Conservation (phyloP, 768 basidiomycete species). For the Crepidotus variabilis region DNA sequence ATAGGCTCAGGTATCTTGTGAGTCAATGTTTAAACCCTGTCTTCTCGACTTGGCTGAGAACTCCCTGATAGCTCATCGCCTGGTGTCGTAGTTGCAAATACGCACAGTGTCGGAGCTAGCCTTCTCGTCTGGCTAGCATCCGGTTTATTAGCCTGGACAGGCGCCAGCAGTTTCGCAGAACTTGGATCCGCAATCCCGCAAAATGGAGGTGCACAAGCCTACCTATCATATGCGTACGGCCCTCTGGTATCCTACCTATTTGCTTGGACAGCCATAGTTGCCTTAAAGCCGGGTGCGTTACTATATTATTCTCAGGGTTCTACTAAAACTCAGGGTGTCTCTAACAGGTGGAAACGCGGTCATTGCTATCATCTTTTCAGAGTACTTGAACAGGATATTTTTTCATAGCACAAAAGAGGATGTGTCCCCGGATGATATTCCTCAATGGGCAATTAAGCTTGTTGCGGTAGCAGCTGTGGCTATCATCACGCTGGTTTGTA, state of each 20-base stretch:
- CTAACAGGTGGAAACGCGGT: slow-evolving; percentile 70
- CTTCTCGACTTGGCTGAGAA: not conserved
- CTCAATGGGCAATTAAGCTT: slow-evolving; percentile 89
- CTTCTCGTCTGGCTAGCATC: slow-evolving; percentile 79
- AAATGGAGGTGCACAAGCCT: slow-evolving; percentile 71
- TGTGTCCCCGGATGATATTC: slow-evolving; percentile 73
- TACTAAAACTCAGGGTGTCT: not conserved
- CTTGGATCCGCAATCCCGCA: slow-evolving; percentile 86
- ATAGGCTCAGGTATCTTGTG: slow-evolving; percentile 95
- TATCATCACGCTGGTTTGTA: slow-evolving; percentile 72
- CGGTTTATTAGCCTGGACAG: slow-evolving; percentile 91
- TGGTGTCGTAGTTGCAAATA: slow-evolving; percentile 86
- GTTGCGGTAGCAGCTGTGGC: slow-evolving; percentile 74
- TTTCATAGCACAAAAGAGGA: slow-evolving; percentile 72
- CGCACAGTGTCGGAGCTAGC: slow-evolving; percentile 87
- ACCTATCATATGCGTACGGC: slow-evolving; percentile 86
- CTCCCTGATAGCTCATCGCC: slow-evolving; percentile 69
- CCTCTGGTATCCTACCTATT: slow-evolving; percentile 87
- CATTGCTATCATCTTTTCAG: slow-evolving; percentile 84
- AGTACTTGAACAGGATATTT: slow-evolving; percentile 89
- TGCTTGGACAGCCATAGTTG: slow-evolving; percentile 92
- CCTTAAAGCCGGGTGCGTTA: slow-evolving; percentile 71
- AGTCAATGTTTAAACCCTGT: slow-evolving; percentile 19
- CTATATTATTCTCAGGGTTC: not conserved
- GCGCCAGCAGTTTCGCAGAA: slow-evolving; percentile 91